Conservation (phyloP, 371 early-diverging fungal genomes). For the Mortierella sp. region DNA sequence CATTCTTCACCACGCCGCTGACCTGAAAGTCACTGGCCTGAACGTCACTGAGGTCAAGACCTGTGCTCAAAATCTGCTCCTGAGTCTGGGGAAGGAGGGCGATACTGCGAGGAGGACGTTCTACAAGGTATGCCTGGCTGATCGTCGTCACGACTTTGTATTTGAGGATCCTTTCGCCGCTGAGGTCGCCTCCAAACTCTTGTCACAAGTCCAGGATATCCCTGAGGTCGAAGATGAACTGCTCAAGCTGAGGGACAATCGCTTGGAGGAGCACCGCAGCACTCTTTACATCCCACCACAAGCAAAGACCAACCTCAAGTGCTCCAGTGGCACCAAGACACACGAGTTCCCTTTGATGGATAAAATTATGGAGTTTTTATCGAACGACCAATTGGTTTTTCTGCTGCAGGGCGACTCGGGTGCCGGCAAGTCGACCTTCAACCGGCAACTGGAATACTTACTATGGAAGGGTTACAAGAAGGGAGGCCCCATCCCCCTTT, state of each 20-base stretch:
- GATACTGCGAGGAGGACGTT: not conserved
- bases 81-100: not conserved
- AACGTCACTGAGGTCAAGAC: too few species aligned
- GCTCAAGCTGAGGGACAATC: not conserved
- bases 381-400: not conserved
- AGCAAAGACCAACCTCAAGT: constrained; percentile 6
- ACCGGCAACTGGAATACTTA: not conserved
- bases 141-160: not conserved
- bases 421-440: constrained; percentile 25
- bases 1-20: not conserved
- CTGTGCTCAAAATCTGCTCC: not conserved
- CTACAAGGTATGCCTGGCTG: not conserved
- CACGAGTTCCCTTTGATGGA: not conserved
- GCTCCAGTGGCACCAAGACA: not conserved
- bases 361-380: not conserved
- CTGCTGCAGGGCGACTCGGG: constrained; percentile 18
- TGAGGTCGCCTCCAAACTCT: not conserved
- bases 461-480: constrained; percentile 16
- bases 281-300: not conserved
- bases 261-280: not conserved
- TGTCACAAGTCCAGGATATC: not conserved
- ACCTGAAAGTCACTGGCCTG: not conserved
- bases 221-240: not conserved
- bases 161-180: not conserved
- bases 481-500: constrained; percentile 16